Evolutionary conservation across 2,329 filamentous ascomycete genomes (phyloP).

Genomic region (Ustulina deusta): DNA sequence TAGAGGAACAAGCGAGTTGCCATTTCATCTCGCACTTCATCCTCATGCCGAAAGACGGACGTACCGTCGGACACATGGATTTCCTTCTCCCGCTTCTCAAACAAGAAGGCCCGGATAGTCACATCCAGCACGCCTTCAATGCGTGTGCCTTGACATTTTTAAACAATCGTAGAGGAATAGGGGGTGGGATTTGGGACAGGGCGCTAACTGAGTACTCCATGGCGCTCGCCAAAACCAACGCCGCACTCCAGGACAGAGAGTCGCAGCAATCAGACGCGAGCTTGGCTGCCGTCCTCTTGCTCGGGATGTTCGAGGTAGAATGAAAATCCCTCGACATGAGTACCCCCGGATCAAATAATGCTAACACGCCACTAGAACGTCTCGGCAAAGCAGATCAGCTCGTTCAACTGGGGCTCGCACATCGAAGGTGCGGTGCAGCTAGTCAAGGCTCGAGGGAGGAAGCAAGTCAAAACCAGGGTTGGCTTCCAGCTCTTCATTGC

Average conservation of each 20-base stretch:
- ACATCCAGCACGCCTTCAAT: slow-evolving; percentile 68
- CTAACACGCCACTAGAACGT: slow-evolving; percentile 56
- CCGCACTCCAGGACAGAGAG: slow-evolving; percentile 64
- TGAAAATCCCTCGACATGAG: background rate
- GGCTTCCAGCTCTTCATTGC: slow-evolving; percentile 69
- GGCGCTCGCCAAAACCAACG: slow-evolving; percentile 65
- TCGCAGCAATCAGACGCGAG: slow-evolving; percentile 67
- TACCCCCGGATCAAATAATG: background rate
- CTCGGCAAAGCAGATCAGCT: slow-evolving; percentile 64
- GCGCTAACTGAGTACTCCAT: slow-evolving; percentile 67
- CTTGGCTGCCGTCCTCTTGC: slow-evolving; percentile 68
- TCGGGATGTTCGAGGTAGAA: slow-evolving; percentile 69
- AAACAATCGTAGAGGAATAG: slow-evolving; percentile 61
- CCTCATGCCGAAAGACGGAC: slow-evolving; percentile 63
- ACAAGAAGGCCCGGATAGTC: slow-evolving; percentile 56
- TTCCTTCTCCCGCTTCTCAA: slow-evolving; percentile 69
- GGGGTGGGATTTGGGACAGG: slow-evolving; percentile 52
- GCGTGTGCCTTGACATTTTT: slow-evolving; percentile 70
- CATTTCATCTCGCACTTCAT: slow-evolving; percentile 73
- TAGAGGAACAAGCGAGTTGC: slow-evolving; percentile 68
- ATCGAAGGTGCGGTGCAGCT: slow-evolving; percentile 73
- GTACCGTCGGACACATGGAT: slow-evolving; percentile 68
- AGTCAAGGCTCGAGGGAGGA: slow-evolving; percentile 67
- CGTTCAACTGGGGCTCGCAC: slow-evolving; percentile 72
- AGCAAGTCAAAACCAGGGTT: slow-evolving; percentile 64